phyloP scores from a whole-genome alignment of 257 asterid species.

The Penstemon barbatus region DNA sequence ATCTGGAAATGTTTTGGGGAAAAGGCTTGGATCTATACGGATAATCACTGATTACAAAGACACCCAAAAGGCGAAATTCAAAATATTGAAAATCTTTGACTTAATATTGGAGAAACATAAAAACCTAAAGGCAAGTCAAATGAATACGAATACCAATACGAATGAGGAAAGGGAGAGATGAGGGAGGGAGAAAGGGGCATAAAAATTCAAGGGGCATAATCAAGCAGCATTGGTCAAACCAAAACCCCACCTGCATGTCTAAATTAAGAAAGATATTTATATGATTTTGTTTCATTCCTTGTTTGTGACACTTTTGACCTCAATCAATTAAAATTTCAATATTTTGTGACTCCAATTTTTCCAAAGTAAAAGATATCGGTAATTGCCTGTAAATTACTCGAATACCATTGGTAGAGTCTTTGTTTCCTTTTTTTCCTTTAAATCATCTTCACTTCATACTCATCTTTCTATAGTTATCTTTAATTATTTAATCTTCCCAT shows the following conservation, averaged over 20 bases:
- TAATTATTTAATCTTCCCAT: no score
- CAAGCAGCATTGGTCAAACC: conserved; percentile 66
- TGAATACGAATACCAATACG: conserved; percentile 42
- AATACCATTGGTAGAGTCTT: conserved; percentile 4
- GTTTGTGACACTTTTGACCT: conserved; percentile 40
- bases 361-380: not conserved
- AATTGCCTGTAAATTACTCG: not conserved
- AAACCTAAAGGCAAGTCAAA: conserved; percentile 53
- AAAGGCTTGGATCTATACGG: conserved; percentile 33
- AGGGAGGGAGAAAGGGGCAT: conserved; percentile 22
- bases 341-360: conserved; percentile 5
- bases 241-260: conserved; percentile 37
- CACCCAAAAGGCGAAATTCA: conserved; percentile 20
- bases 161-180: conserved; percentile 36
- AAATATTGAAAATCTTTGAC: conserved; percentile 15
- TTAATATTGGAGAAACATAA: conserved; percentile 25
- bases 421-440: no score
- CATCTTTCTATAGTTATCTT: no score
- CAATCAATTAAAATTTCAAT: conserved; percentile 5
- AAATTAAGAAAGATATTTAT: conserved; percentile 24
- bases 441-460: no score
- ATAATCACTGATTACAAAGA: conserved; percentile 27
- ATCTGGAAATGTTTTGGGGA: conserved; percentile 17
- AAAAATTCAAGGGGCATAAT: not conserved
- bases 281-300: conserved; percentile 15